Percentiles rank a stretch among this genome's conserved stretches.
These are phyloP conservation scores for Friedmanniomyces simplex DNA, from an alignment of 495 filamentous ascomycete genomes.

Conservation along the genomic window DNA sequence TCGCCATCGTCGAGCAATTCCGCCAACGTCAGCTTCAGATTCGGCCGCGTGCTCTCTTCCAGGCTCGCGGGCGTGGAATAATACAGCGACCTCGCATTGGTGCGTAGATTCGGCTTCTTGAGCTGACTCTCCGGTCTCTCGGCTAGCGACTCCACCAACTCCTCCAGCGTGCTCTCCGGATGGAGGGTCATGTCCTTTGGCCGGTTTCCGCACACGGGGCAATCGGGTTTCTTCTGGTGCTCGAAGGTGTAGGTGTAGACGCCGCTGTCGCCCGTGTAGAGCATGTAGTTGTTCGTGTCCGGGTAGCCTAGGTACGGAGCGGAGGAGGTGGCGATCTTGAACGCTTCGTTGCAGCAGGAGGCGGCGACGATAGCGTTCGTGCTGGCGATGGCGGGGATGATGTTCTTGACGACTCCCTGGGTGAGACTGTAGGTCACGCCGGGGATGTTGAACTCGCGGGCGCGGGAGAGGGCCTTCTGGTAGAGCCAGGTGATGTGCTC, in stretches of 20 bases:
- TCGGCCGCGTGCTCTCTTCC: conserved; percentile 68
- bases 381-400: conserved; percentile 95
- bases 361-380: conserved; percentile 97
- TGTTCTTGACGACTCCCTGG: conserved; percentile 98
- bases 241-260: conserved; percentile 96
- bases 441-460: conserved; percentile 77
- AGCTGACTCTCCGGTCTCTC: conserved; percentile 64
- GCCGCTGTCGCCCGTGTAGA: conserved; percentile 92
- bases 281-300: conserved; percentile 80
- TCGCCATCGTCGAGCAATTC: conserved; percentile 57
- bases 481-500: conserved; percentile 97
- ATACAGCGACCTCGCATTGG: conserved; percentile 74
- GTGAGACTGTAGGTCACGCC: conserved; percentile 96
- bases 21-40: conserved; percentile 64
- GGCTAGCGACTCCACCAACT: conserved; percentile 77
- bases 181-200: conserved; percentile 64
- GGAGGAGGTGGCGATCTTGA: conserved; percentile 78
- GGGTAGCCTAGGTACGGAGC: conserved; percentile 59
- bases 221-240: conserved; percentile 83
- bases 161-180: conserved; percentile 62
- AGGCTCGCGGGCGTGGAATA: conserved; percentile 73
- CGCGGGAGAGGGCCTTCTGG: conserved; percentile 68
- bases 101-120: conserved; percentile 78
- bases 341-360: conserved; percentile 87
- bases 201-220: conserved; percentile 82